Conservation (phyloP, 2,329 filamentous ascomycete species). For the Botrytis pseudocinerea region DNA sequence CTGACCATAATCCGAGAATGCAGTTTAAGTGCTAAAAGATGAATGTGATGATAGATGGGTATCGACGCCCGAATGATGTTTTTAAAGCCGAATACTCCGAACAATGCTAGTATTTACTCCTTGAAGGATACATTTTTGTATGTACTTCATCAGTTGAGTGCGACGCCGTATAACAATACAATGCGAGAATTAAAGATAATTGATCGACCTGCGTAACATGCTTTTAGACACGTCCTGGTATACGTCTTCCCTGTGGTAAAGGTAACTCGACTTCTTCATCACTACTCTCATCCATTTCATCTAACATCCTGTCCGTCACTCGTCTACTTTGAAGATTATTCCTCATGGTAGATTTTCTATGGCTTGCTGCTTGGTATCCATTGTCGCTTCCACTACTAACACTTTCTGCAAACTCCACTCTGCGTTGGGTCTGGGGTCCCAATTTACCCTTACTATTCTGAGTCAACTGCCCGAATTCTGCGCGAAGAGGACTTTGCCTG, state of each 20-base stretch:
- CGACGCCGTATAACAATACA: background rate
- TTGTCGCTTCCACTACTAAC: constrained; percentile 22
- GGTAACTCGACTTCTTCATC: constrained; percentile 41
- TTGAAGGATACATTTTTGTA: background rate
- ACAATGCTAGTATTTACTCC: constrained; percentile 14
- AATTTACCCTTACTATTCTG: constrained; percentile 34
- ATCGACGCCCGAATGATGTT: constrained; percentile 7
- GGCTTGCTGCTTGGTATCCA: background rate
- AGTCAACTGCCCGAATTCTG: constrained; percentile 35
- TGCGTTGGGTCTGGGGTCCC: constrained; percentile 25
- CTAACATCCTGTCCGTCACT: constrained; percentile 40
- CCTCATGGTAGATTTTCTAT: constrained; percentile 13
- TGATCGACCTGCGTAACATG: background rate
- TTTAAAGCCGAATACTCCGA: constrained; percentile 10
- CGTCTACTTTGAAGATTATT: constrained; percentile 29
- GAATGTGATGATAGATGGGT: background rate
- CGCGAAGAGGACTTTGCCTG: constrained; percentile 39
- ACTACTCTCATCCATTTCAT: constrained; percentile 42
- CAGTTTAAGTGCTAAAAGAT: background rate
- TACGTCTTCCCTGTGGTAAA: constrained; percentile 35
- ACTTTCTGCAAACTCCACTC: constrained; percentile 33
- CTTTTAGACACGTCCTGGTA: constrained; percentile 29
- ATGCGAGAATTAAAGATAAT: constrained; percentile 1
- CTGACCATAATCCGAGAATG: background rate
- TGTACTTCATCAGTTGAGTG: background rate